Evolutionary conservation across 306 rosid genomes (phyloP), one percentile per base, ranked within the genome.

Genomic region (Phaseolus lunatus): DNA sequence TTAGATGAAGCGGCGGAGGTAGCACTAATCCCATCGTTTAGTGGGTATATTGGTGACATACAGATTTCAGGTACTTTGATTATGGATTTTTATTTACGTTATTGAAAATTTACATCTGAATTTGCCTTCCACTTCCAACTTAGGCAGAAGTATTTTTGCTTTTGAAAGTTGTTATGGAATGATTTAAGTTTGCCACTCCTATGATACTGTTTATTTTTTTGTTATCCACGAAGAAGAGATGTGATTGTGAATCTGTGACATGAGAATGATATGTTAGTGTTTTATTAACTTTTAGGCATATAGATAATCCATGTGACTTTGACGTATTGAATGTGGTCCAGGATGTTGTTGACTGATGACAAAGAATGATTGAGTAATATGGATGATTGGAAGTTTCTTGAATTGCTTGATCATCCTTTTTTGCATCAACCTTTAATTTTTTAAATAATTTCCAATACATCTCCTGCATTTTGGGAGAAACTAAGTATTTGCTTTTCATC

Each of bases 1-100:
- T 79, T 92, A 26, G 97, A 95, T 85, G 89, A 88, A 81, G 97
- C 96, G 44, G 91, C 92, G 33, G 97, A 79, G 82, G 69, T 72
- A 77, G 98, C 97, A 26, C 67, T 85, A 33, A 63, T 90, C 57
- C 91, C 96, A 57, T 76, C 84, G 48, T 95, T 90, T 85, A 53
- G 58, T 52, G 96, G 92, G 70, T 64, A 47, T 77, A 78, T 92
- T 72, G 86, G 90, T 75, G 93, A 90, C 67, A 77, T 88, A 78
- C 77, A 57, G 69, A 87, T 92, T 85, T 64, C 97, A 81, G 97
- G 98, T 95, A 85, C 31, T 52, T 50, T 49, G 54, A 75, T 70
- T 64, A 72, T 72, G 18, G 37, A 39, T 33, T 71, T 59, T 27
- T n/a, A 29, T 37, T 77, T 48, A 48, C 43, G 43, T 49, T 67